Evolutionary conservation across 2,329 filamentous ascomycete genomes (phyloP).

Genomic region (Fusarium mundagurra): DNA sequence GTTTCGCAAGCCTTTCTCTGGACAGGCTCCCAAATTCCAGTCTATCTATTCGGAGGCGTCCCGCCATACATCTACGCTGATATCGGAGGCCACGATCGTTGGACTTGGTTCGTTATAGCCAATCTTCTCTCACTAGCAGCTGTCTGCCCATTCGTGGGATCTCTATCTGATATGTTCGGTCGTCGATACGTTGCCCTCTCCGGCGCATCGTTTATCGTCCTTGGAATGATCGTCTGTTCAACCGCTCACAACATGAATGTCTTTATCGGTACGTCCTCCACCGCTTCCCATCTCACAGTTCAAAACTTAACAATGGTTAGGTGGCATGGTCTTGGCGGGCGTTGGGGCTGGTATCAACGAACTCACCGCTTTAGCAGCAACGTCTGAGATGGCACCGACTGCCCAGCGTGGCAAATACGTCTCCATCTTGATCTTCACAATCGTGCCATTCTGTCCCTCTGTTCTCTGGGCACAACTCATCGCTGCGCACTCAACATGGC

Average conservation of each 20-base stretch:
- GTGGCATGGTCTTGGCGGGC: background rate
- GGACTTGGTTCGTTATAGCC: background rate
- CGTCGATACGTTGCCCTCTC: background rate
- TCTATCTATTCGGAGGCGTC: background rate
- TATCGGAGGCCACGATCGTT: background rate
- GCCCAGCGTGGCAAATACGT: background rate
- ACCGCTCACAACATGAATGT: background rate
- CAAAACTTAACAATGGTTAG: fast-evolving
- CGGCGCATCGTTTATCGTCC: background rate
- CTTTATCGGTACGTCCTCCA: background rate
- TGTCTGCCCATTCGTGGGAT: background rate
- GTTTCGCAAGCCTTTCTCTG: background rate
- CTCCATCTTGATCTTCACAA: background rate
- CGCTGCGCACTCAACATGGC: background rate
- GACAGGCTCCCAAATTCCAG: background rate
- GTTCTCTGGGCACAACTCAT: background rate
- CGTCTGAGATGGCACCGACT: background rate
- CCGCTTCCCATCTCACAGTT: fast-evolving
- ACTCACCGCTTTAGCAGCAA: background rate
- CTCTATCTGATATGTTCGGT: background rate
- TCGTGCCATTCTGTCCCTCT: background rate
- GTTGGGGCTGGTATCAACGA: background rate
- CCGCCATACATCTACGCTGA: background rate
- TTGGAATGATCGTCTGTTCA: background rate
- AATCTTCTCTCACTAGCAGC: background rate